Conservation (phyloP, 352 stramenopile species). For the Phytopythium oedochilum region DNA sequence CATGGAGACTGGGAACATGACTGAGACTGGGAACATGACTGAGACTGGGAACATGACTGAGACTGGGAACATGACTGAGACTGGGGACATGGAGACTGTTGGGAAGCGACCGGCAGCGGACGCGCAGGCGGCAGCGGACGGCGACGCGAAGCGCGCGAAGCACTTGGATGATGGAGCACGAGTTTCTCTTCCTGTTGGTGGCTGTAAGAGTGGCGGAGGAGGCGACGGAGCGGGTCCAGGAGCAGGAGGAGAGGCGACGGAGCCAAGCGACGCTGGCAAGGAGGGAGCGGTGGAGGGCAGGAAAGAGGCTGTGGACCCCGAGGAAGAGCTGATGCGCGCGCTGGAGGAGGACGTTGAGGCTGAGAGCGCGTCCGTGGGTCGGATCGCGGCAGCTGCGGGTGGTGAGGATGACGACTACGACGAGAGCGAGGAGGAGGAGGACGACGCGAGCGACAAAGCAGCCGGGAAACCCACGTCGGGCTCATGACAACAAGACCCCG, state of each 20-base stretch:
- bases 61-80: no score
- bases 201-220: background rate
- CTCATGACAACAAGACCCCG: no score
- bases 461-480: no score
- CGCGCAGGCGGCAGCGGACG: no score
- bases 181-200: background rate
- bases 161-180: background rate
- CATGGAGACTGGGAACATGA: no score
- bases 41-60: no score
- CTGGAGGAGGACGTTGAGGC: slow-evolving; percentile 1
- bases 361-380: background rate
- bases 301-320: background rate
- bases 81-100: background rate
- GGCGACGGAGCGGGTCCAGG: no score
- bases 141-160: background rate
- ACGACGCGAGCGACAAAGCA: no score
- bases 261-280: background rate
- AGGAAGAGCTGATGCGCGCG: slow-evolving; percentile 3
- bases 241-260: background rate
- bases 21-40: no score
- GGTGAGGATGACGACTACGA: slow-evolving; percentile 3
- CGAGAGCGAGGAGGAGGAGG: no score
- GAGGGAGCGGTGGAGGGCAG: background rate
- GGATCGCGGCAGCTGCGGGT: background rate
- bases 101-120: background rate